phyloP scores from a whole-genome alignment of 2,329 filamentous ascomycete genomes.

The Talaromyces verruculosus region DNA sequence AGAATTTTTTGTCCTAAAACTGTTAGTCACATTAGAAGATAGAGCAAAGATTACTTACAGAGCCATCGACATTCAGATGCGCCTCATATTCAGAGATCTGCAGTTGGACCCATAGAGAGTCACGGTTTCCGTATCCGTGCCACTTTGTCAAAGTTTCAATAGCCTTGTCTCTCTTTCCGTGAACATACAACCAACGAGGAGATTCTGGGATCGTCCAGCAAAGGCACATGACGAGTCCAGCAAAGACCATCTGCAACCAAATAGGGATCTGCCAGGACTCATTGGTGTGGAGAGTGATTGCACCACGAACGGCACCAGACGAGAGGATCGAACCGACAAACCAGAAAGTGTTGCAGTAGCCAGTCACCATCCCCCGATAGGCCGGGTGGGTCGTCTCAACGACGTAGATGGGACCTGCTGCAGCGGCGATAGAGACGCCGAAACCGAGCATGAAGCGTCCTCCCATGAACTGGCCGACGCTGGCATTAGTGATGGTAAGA shows the following conservation, averaged over 20 bases:
- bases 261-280: constrained; percentile 61
- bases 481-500: constrained; percentile 36
- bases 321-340: constrained; percentile 56
- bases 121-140: constrained; percentile 25
- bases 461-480: constrained; percentile 53
- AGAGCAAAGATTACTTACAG: not conserved
- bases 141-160: constrained; percentile 32
- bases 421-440: constrained; percentile 60
- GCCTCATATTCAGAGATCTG: constrained; percentile 37
- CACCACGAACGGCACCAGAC: constrained; percentile 56
- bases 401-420: constrained; percentile 63
- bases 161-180: constrained; percentile 41
- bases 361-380: constrained; percentile 62
- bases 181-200: constrained; percentile 46
- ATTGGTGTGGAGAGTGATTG: constrained; percentile 36
- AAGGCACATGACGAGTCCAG: constrained; percentile 47
- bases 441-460: constrained; percentile 58
- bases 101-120: constrained; percentile 33
- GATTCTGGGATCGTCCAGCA: constrained; percentile 44
- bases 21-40: not conserved
- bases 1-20: constrained; percentile 13
- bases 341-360: constrained; percentile 56
- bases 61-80: constrained; percentile 14
- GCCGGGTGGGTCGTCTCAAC: constrained; percentile 64
- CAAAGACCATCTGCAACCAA: constrained; percentile 52